phyloP scores from a whole-genome alignment of 1,284 basidiomycete genomes.

The Pyrrhoderma lamaoense region DNA sequence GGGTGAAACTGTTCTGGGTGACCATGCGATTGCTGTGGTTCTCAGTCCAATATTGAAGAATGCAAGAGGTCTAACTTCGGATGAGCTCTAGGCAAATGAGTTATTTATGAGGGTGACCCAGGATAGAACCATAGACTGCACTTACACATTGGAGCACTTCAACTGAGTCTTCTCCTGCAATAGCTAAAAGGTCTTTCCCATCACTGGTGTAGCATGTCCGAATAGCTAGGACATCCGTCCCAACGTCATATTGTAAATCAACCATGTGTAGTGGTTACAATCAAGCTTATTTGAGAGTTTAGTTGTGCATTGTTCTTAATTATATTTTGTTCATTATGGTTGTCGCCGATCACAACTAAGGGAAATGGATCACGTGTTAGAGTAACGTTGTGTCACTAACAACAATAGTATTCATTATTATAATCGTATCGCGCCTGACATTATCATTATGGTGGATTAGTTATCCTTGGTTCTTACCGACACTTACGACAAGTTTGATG shows the following conservation, averaged over 20 bases:
- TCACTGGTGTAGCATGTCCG: constrained; percentile 56
- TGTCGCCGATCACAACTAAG: too few species aligned
- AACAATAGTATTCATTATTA: too few species aligned
- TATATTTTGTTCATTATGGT: too few species aligned
- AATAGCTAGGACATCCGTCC: constrained; percentile 58
- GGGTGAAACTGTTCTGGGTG: constrained; percentile 58
- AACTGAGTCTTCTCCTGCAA: constrained; percentile 65
- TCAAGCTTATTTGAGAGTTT: neutral
- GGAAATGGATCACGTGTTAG: too few species aligned
- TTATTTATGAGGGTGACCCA: constrained; percentile 14
- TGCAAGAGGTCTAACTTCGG: constrained; percentile 45
- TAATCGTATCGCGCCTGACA: too few species aligned
- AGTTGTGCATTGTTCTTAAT: too few species aligned
- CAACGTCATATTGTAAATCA: constrained; percentile 2
- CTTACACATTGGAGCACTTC: constrained; percentile 59
- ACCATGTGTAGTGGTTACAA: neutral
- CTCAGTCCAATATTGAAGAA: constrained; percentile 67
- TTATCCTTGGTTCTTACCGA: too few species aligned
- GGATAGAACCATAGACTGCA: constrained; percentile 20
- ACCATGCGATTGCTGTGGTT: constrained; percentile 73
- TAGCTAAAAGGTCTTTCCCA: constrained; percentile 58
- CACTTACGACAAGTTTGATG: neutral
- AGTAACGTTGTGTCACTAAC: too few species aligned
- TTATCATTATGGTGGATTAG: too few species aligned
- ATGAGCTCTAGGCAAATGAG: constrained; percentile 28